Conservation (phyloP, 108 stramenopile species). For the Stephanodiscus triporus region DNA sequence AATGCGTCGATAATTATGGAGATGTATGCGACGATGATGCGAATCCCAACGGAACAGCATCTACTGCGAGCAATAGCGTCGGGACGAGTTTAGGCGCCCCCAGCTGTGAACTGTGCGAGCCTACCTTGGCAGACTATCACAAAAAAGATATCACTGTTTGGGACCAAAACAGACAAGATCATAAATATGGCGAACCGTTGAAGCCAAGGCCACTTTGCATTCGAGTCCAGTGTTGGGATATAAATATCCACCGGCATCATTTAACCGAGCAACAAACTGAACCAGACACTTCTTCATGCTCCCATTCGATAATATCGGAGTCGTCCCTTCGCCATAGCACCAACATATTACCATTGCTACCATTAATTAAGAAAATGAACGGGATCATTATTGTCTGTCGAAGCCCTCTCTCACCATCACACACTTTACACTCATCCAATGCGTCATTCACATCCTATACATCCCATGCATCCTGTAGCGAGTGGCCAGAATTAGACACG, state of each 20-base stretch:
- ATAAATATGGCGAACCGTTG: background rate
- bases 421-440: constrained; percentile 9
- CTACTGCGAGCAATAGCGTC: constrained; percentile 11
- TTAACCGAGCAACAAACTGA: constrained; percentile 4
- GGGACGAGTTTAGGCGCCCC: constrained; percentile 15
- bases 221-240: constrained; percentile 34
- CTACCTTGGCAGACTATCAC: constrained; percentile 33
- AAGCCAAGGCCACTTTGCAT: constrained; percentile 6
- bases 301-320: constrained; percentile 10
- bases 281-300: background rate
- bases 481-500: constrained; percentile 23
- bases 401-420: constrained; percentile 22
- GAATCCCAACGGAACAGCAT: constrained; percentile 3
- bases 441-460: constrained; percentile 8
- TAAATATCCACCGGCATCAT: constrained; percentile 20
- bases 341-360: constrained; percentile 22
- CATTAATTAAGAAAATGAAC: constrained; percentile 21
- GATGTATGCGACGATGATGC: background rate
- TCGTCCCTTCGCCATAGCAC: background rate
- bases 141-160: constrained; percentile 27
- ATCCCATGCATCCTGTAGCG: constrained; percentile 2
- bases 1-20: background rate
- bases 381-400: constrained; percentile 25
- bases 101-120: constrained; percentile 7
- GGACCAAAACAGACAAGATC: background rate